These are phyloP conservation scores for Pisolithus tinctorius DNA, from an alignment of 768 basidiomycete species.

Conservation along the genomic window DNA sequence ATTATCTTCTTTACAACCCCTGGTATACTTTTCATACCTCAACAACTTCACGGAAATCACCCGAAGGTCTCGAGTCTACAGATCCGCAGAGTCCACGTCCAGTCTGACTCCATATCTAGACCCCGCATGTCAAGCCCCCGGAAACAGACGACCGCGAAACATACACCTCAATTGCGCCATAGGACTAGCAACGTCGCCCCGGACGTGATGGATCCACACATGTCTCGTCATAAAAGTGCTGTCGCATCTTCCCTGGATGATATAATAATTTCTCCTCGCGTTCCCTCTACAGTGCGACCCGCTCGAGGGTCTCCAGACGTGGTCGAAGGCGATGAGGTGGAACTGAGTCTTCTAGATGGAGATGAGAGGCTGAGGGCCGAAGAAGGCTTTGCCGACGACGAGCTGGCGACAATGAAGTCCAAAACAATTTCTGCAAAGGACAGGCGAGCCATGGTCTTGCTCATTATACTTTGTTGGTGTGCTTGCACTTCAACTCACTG, in stretches of 20 bases:
- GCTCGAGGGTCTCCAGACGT: constrained; percentile 22
- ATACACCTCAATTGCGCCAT: constrained; percentile 23
- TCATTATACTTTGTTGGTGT: constrained; percentile 82
- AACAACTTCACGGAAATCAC: constrained; percentile 4
- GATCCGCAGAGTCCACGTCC: neutral
- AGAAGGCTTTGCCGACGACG: constrained; percentile 34
- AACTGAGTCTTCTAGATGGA: constrained; percentile 54
- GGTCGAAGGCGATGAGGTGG: constrained; percentile 44
- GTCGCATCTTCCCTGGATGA: constrained; percentile 53
- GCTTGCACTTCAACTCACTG: constrained; percentile 2
- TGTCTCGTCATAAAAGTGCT: constrained; percentile 40
- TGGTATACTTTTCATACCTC: constrained; percentile 1
- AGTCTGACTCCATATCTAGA: neutral
- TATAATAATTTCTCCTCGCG: constrained; percentile 53
- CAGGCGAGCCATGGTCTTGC: constrained; percentile 74
- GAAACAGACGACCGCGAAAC: constrained; percentile 22
- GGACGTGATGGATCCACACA: constrained; percentile 24
- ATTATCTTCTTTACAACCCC: too few relatives aligned
- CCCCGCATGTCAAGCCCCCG: constrained; percentile 19
- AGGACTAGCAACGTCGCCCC: constrained; percentile 29
- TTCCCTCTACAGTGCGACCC: constrained; percentile 33
- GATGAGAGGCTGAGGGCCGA: constrained; percentile 46
- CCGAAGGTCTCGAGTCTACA: constrained; percentile 6
- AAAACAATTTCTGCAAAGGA: constrained; percentile 68
- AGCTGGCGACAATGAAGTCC: constrained; percentile 28